Conservation (phyloP, 163 green algal genomes). For the Prototheca wickerhamii region DNA sequence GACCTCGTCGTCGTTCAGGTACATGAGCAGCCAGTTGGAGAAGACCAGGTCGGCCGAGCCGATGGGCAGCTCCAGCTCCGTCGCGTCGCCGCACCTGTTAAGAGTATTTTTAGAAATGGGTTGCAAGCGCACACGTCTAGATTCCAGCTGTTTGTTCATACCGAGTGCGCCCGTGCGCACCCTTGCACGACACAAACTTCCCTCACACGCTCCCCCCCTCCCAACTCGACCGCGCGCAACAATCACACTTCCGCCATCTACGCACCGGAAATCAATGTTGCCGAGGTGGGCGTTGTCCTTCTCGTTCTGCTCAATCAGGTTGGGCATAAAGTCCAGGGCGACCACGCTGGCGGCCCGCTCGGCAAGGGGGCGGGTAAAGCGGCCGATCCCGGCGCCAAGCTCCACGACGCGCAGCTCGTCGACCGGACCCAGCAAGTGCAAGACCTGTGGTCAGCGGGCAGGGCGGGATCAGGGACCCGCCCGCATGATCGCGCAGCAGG, state of each 20-base stretch:
- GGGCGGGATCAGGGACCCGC: not conserved
- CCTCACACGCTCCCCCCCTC: no score
- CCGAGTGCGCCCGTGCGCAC: no score
- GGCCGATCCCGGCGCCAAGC: constrained; percentile 81
- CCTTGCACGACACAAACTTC: no score
- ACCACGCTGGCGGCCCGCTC: constrained; percentile 42
- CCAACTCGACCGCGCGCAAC: no score
- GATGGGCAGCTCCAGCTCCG: constrained; percentile 40
- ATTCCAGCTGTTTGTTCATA: not conserved
- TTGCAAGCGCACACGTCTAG: not conserved
- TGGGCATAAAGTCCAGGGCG: constrained; percentile 85
- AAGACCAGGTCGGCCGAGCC: constrained; percentile 68
- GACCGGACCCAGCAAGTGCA: constrained; percentile 61
- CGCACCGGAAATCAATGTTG: constrained; percentile 32
- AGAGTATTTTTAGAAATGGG: not conserved
- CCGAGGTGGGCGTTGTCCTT: constrained; percentile 33
- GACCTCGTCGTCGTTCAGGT: constrained; percentile 71
- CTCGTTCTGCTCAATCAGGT: constrained; percentile 66
- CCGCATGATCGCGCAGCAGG: not conserved
- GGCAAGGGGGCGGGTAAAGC: constrained; percentile 30
- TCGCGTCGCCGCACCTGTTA: constrained; percentile 49
- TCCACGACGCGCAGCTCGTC: constrained; percentile 61
- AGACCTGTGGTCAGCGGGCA: constrained; percentile 45
- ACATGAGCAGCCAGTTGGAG: constrained; percentile 95
- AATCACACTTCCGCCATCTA: not conserved